Base-by-base conservation (phyloP, 169 alveolate genomes). In the Babesia divergens region DNA sequence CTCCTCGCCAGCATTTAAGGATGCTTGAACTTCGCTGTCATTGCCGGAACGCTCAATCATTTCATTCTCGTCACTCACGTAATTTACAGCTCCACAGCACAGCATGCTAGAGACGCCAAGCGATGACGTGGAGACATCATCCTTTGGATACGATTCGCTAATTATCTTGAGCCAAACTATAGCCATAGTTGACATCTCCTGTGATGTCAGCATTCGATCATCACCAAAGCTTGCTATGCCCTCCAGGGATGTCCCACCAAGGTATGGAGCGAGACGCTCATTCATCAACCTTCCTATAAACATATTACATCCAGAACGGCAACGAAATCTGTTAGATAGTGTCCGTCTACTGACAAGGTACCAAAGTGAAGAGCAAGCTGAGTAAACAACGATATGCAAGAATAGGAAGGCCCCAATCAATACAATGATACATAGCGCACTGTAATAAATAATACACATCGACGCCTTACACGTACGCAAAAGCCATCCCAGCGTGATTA, bases 141-240 rank as follows among this genome's bases (percentile, higher is more conserved):
- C 50, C 26, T 29, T 3, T 38, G 47, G 14, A 50, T 84, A 81
- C n/a, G 90, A 68, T 49, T 91, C 95, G 24, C 91, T 84, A 40
- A 91, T 67, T 49, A 84, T 83, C 64, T 90, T 84, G 37, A 91
- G 82, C 92, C 93, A 91, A 16, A 87, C 72, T 28, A 86, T 60
- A 4, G 94, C 95, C 53, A 91, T 67, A 22, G 79, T 56, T 67
- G 83, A 77, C 88, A 91, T 86, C 53, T 91, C 94, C 11, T 90
- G 93, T 3, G 83, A 53, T 31, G 64, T 82, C 42, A 87, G 82
- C 82, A 58, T 54, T n/a, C 85, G 82, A 2, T 84, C 92, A 9
- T 74, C 89, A 9, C 84, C 60, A 47, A 82, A 69, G 43, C 82
- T 82, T 29, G 76, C 70, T 32, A 80, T 67, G 40, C 66, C 85